These are phyloP conservation scores for Talaromyces stipitatus DNA, from an alignment of 495 filamentous ascomycete genomes.

Conservation along the genomic window DNA sequence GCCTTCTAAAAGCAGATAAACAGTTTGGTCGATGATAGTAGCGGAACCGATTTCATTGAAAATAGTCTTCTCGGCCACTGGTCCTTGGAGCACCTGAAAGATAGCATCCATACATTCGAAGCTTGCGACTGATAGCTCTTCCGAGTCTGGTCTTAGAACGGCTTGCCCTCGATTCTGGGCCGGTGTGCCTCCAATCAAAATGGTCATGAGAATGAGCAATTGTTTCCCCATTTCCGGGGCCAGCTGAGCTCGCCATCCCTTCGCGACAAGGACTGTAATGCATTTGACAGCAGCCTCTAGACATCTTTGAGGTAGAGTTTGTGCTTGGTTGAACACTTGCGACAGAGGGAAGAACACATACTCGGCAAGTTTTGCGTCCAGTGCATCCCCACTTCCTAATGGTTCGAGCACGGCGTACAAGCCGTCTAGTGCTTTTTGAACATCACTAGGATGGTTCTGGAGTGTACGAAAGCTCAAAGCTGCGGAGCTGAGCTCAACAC, in stretches of 20 bases:
- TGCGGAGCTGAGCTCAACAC: conserved; percentile 68
- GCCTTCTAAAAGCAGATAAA: conserved; percentile 74
- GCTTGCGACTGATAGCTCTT: conserved; percentile 59
- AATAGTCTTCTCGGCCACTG: conserved; percentile 50
- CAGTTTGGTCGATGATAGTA: conserved; percentile 72
- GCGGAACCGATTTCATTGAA: conserved; percentile 40
- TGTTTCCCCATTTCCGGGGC: conserved; percentile 67
- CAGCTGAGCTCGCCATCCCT: conserved; percentile 69
- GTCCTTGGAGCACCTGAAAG: conserved; percentile 34
- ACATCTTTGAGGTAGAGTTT: conserved; percentile 61
- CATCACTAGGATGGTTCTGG: conserved; percentile 43
- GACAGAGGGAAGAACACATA: conserved; percentile 93
- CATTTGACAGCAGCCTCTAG: conserved; percentile 70
- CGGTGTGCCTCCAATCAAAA: conserved; percentile 66
- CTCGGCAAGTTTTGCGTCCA: conserved; percentile 81
- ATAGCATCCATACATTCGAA: conserved; percentile 50
- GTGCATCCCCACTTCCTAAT: conserved; percentile 40
- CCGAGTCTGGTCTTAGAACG: conserved; percentile 41
- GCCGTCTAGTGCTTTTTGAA: conserved; percentile 44
- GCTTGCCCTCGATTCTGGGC: conserved; percentile 29
- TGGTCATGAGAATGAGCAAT: conserved; percentile 74
- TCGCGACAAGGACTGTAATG: conserved; percentile 58
- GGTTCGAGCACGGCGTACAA: conserved; percentile 46
- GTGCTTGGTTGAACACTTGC: conserved; percentile 71
- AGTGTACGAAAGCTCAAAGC: conserved; percentile 53